Percentiles rank a stretch among this genome's conserved stretches.
phyloP scores from a whole-genome alignment of 805 yeast species.

The Cyberlindnera suaveolens region DNA sequence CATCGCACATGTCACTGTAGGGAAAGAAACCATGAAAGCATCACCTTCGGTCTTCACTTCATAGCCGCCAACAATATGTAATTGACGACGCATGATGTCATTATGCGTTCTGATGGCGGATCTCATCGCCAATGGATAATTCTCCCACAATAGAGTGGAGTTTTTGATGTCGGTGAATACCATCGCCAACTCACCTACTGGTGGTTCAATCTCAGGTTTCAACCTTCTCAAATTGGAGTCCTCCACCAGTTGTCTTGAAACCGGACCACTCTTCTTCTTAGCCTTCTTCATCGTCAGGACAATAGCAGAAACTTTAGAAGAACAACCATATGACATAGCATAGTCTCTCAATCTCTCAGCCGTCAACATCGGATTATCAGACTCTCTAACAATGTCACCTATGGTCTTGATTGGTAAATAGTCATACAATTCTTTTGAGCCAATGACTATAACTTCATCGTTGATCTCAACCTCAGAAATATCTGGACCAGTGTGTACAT shows the following conservation, averaged over 20 bases:
- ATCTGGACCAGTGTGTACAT: conserved; percentile 83
- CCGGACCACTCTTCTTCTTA: conserved; percentile 26
- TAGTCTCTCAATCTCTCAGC: conserved; percentile 91
- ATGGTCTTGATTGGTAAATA: conserved; percentile 76
- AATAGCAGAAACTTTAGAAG: conserved; percentile 71
- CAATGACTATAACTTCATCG: conserved; percentile 84
- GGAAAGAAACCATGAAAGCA: conserved; percentile 96
- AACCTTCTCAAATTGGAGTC: conserved; percentile 78
- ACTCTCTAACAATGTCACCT: conserved; percentile 81
- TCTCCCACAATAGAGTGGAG: conserved; percentile 91
- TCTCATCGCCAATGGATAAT: conserved; percentile 89
- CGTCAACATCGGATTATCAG: conserved; percentile 79
- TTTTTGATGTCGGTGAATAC: conserved; percentile 96
- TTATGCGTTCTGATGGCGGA: conserved; percentile 95
- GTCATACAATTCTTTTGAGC: conserved; percentile 83
- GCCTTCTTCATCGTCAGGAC: conserved; percentile 64
- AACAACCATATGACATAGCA: conserved; percentile 88
- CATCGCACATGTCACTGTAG: conserved; percentile 83
- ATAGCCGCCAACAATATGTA: conserved; percentile 91
- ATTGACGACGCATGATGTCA: conserved; percentile 86
- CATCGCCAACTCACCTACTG: conserved; percentile 89
- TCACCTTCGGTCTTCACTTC: conserved; percentile 99
- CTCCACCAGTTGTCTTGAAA: conserved; percentile 49
- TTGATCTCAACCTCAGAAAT: conserved; percentile 54
- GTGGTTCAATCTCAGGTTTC: conserved; percentile 90